These are phyloP conservation scores for Helotiales sp. DNA, from an alignment of 2,329 filamentous ascomycete genomes.

Conservation along the genomic window DNA sequence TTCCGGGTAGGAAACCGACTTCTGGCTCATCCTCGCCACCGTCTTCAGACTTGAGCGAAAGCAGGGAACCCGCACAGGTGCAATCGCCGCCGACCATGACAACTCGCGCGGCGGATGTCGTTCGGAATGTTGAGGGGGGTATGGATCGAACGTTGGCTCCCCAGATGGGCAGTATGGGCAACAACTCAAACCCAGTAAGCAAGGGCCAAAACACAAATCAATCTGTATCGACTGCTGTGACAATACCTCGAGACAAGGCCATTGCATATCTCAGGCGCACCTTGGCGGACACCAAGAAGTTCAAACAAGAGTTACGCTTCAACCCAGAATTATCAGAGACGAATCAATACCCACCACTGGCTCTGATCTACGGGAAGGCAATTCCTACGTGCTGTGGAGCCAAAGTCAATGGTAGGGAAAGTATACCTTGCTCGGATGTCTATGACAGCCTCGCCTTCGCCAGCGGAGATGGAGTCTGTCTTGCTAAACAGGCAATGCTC, in stretches of 20 bases:
- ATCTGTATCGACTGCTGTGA: conserved; percentile 34
- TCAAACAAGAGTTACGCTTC: conserved; percentile 74
- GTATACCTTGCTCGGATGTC: conserved; percentile 72
- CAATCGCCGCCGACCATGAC: conserved; percentile 25
- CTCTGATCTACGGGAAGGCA: conserved; percentile 83
- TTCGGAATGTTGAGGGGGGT: conserved; percentile 26
- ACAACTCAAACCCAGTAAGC: conserved; percentile 22
- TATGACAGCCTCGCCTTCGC: conserved; percentile 89
- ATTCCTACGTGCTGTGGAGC: conserved; percentile 84
- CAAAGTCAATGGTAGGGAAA: conserved; percentile 69
- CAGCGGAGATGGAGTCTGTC: conserved; percentile 84
- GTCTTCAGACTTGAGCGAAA: conserved; percentile 25
- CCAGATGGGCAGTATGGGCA: conserved; percentile 27
- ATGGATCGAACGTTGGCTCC: conserved; percentile 32
- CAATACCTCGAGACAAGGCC: conserved; percentile 34
- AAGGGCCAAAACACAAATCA: conserved; percentile 29
- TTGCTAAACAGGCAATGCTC: conserved; percentile 83
- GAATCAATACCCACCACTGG: conserved; percentile 81
- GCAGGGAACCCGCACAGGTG: neutral
- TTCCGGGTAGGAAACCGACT: conserved; percentile 29
- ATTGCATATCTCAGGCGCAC: conserved; percentile 73
- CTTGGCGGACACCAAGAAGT: conserved; percentile 67
- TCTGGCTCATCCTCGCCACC: conserved; percentile 22
- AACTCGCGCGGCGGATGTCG: conserved; percentile 27
- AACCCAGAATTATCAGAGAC: conserved; percentile 54